Evolutionary conservation across 305 asterid species (phyloP), one percentile per base, ranked within the genome.

Genomic region (Fraxinus floribunda): DNA sequence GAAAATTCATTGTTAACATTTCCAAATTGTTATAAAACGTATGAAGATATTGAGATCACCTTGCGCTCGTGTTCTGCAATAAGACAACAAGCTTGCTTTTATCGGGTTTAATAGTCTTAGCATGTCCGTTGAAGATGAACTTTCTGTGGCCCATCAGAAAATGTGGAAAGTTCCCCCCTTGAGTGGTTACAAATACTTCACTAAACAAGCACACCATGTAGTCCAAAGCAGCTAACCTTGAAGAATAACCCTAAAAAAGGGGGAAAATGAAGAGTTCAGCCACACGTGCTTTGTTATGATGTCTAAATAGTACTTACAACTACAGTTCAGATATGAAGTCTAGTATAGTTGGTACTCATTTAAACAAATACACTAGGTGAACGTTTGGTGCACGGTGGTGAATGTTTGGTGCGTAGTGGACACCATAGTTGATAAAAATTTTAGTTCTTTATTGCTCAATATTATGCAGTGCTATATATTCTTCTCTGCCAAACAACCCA

Each of bases 161-260:
- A 85, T 94, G 95, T 52, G 98, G 98, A 84, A 94, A 95, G 90
- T 95, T 95, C 84, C 98, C 98, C 57, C 98, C 96, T 90, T 95
- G 98, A 68, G 98, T 93, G 52, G 96, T 95, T 24, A 93, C 97
- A 85, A 95, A 95, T 68, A 93, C 97, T 86, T 95, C 98, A 83
- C 98, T 95, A 72, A 55, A 85, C 91, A 95, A 88, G 89, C 98
- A 93, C 60, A 92, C 93, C 85, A 92, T 86, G 87, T 95, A 95
- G 86, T 95, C 98, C 83, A 93, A 79, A 32, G 98, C 98, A 82
- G 98, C 98, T 78, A 93, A 84, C 83, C 98, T 88, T 46, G 98
- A 93, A 8, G 97, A 93, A 87, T 86, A 92, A 3, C 91, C 91
- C 98, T 94, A 87, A 32, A 75, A 79, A 44, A 35, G 30, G 75